Base-by-base conservation (phyloP, 139 green algal species). In the Volvox reticuliferus region DNA sequence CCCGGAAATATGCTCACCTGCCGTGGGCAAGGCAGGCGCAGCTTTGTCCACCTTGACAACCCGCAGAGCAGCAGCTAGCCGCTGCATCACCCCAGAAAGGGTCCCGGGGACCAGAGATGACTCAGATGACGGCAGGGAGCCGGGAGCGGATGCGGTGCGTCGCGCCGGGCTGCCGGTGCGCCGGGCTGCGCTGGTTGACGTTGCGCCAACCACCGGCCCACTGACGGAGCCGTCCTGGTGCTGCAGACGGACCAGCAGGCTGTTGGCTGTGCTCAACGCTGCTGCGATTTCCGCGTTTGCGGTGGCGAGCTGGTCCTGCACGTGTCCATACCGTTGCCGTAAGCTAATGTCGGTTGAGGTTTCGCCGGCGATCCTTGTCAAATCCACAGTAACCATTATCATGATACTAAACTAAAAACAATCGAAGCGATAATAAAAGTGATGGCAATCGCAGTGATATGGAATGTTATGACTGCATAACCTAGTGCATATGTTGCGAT, bases 241-340 rank as follows among this genome's bases (percentile, higher is more conserved):
- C 5, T 65, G 37, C 63, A 93, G 78, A 1, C 87, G 87, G 22
- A 86, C 35, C 67, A 93, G 67, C 21, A 93, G 21, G 67, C 62
- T 50, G 85, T 91, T 91, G 16, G 92, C 90, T 21, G 83, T 82
- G 61, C 89, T 87, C 3, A 92, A 18, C 0, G 92, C 89, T 33
- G 82, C 61, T 3, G 90, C 87, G 1, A 94, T 88, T 61, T 93
- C 67, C 26, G 90, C 87, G 63, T 89, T 88, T 0, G 90, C 77
- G 0, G 87, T 61, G 9, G 92, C 89, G 50, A 94, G 82, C 77
- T 94, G 86, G 14, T 88, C 67, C 69, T 82, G 87, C 67, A 36
- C 36, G 77, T n/a, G 44, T 9, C 44, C 44, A 55, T 55, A 55
- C 44, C 5, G 44, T 55, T 55, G 44, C 44, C 44, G 9, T 55